Base-by-base conservation (phyloP, 163 green algal species). In the Coccomyxa subellipsoidea region DNA sequence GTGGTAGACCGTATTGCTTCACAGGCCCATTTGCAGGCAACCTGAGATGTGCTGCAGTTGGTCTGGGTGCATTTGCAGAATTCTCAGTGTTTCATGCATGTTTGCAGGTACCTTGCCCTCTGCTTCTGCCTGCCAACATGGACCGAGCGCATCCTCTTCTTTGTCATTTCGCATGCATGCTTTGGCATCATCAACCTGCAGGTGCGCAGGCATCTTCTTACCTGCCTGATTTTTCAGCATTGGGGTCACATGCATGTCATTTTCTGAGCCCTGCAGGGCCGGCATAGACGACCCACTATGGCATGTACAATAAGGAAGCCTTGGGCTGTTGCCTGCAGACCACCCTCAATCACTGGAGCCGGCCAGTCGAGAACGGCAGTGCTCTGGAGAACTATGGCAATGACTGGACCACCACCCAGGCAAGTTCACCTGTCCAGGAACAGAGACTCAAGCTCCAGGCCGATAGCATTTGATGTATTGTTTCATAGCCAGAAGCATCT, bases 171-270 rank as follows among this genome's bases (percentile, higher is more conserved):
- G 32, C 84, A 90, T 77, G 86, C 83, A 6, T 40, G 85, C 18
- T 86, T 82, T 72, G 85, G 84, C 21, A 84, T 93, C 34, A 86
- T 91, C 15, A 86, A 90, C 40, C 77, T 91, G 35, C 88, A 91
- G 88, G 86, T 87, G 47, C 27, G 9, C 12, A 59, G 21, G 15
- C 5, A 27, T 59, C 15, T 18, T 59, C 47, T 59, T 18, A 59
- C 47, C n/a, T n/a, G n/a, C n/a, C n/a, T n/a, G n/a, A n/a, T n/a
- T n/a, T n/a, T n/a, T n/a, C n/a, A n/a, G n/a, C n/a, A n/a, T n/a
- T n/a, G n/a, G n/a, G 4, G 4, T 59, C 15, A 18, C 47, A 59
- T 54, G 39, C 10, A 8, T 54, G 39, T 10, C 10, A 10, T 54
- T 8, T 54, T 8, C 39, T 27, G 47, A 27, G 23, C 1, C 2